phyloP scores from a whole-genome alignment of 148 eudicot species.

The Nepenthes gracilis region DNA sequence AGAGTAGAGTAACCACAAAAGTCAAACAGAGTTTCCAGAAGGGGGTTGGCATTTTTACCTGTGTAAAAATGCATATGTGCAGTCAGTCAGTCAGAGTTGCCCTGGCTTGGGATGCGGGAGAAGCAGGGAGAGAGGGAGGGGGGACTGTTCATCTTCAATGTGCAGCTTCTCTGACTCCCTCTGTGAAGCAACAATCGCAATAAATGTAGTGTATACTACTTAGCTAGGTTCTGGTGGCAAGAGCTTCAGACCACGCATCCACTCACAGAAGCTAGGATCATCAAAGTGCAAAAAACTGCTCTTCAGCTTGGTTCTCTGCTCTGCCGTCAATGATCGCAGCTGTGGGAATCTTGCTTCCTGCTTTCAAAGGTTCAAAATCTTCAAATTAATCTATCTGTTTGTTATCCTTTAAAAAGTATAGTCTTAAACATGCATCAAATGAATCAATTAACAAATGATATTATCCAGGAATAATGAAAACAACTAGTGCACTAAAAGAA shows the following conservation, averaged over 20 bases:
- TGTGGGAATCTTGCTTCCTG: conserved; percentile 99
- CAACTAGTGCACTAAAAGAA: neutral
- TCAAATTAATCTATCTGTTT: neutral
- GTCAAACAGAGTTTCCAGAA: too few relatives aligned
- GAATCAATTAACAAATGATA: neutral
- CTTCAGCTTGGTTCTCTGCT: conserved; percentile 81
- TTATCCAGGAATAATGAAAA: neutral
- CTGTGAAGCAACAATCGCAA: neutral
- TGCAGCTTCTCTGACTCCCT: too few relatives aligned
- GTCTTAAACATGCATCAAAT: neutral
- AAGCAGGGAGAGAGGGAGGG: too few relatives aligned
- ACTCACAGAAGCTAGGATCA: conserved; percentile 96
- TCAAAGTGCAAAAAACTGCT: conserved; percentile 89
- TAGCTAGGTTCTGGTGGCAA: conserved; percentile 68
- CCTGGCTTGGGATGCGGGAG: too few relatives aligned
- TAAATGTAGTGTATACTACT: neutral
- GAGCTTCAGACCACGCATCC: conserved; percentile 92
- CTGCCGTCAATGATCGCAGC: conserved; percentile 62
- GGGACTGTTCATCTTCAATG: too few relatives aligned
- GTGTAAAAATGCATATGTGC: too few relatives aligned
- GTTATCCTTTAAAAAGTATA: neutral
- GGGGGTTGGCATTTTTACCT: too few relatives aligned
- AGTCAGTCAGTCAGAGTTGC: too few relatives aligned
- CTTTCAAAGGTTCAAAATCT: conserved; percentile 4
- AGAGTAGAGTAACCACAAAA: too few relatives aligned